Percentiles rank a stretch among this genome's conserved stretches.
phyloP scores from a whole-genome alignment of 306 rosid genomes.

The Cucurbita maxima region DNA sequence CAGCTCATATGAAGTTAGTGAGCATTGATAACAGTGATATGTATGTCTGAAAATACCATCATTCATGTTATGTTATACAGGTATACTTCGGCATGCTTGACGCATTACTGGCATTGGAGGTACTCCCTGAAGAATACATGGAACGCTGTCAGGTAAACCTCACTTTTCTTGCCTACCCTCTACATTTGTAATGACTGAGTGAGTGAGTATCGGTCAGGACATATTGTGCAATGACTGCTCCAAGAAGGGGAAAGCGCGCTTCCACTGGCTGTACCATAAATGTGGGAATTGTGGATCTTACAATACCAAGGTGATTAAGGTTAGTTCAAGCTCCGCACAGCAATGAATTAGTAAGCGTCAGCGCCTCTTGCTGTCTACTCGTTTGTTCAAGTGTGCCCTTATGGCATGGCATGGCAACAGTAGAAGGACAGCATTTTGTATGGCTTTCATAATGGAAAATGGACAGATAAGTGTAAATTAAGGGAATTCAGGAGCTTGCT shows the following conservation, averaged over 20 bases:
- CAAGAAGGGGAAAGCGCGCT: conserved; percentile 31
- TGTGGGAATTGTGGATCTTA: conserved; percentile 38
- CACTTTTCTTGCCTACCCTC: not conserved
- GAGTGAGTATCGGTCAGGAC: conserved; percentile 18
- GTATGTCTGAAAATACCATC: not conserved
- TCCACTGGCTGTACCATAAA: conserved; percentile 51
- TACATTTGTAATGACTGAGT: not conserved
- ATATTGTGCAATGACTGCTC: conserved; percentile 45
- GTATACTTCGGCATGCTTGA: conserved; percentile 99
- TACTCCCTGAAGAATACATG: conserved; percentile 87
- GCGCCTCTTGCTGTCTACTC: not conserved
- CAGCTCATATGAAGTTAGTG: not conserved
- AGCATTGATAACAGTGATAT: not conserved
- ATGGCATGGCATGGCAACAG: not conserved
- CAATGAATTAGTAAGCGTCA: conserved; percentile 10
- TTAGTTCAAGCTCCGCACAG: conserved; percentile 8
- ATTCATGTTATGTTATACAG: conserved; percentile 22
- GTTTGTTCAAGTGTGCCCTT: not conserved
- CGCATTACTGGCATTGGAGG: conserved; percentile 84
- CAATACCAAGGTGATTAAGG: conserved; percentile 33
- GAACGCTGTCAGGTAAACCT: conserved; percentile 60
- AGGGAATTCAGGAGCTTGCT: not conserved
- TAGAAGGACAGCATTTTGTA: not conserved
- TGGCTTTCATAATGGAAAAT: not conserved
- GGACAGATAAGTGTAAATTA: not conserved